These are phyloP conservation scores for Eucalyptus globulus DNA, from an alignment of 345 rosid species.

Conservation along the genomic window DNA sequence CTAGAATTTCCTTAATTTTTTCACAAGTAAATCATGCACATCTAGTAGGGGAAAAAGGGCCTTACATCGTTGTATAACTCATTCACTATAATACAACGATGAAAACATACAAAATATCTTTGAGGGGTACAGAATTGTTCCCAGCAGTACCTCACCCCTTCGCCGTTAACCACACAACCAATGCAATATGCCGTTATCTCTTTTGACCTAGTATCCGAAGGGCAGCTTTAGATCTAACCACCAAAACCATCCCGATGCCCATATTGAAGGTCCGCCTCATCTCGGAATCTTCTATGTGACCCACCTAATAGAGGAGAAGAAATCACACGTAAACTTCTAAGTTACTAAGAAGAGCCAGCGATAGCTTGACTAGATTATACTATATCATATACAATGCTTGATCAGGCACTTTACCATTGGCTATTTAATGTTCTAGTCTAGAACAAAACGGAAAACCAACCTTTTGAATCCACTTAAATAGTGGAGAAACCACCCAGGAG, in stretches of 20 bases:
- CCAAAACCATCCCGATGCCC: constrained; percentile 90
- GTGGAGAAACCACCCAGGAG: constrained; percentile 65
- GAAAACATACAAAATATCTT: background rate
- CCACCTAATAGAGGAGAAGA: constrained; percentile 27
- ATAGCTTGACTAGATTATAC: background rate
- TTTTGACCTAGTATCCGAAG: constrained; percentile 34
- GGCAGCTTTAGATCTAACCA: constrained; percentile 53
- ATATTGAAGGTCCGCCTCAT: constrained; percentile 84
- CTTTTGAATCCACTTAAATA: constrained; percentile 92
- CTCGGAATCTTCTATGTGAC: constrained; percentile 64
- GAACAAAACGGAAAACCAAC: constrained; percentile 7
- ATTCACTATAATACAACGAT: background rate
- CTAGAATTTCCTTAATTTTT: background rate
- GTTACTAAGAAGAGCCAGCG: background rate
- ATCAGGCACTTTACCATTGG: background rate
- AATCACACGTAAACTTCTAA: background rate
- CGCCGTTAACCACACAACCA: constrained; percentile 52
- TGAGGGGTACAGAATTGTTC: background rate
- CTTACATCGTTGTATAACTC: background rate
- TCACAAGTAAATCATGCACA: background rate
- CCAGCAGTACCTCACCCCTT: constrained; percentile 54
- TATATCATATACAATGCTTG: background rate
- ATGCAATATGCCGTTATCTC: constrained; percentile 33
- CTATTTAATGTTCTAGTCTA: background rate
- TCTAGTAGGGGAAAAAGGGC: background rate